Percentiles rank a stretch among this genome's conserved stretches.
Evolutionary conservation across 495 filamentous ascomycete genomes (phyloP).

Genomic region (Sabuloglossum arenarium): DNA sequence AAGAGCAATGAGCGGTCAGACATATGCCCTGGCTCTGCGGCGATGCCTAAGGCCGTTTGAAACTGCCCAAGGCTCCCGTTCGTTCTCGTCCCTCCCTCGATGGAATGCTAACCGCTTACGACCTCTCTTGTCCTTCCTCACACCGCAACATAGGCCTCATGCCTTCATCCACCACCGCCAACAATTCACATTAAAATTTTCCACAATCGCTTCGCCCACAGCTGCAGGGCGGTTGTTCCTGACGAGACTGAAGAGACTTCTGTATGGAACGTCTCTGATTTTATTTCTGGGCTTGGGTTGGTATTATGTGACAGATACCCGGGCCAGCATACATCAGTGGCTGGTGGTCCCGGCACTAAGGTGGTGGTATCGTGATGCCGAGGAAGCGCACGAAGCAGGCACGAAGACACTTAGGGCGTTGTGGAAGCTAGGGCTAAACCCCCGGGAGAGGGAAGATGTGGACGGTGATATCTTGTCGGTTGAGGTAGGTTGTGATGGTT

Average conservation of each 20-base stretch:
- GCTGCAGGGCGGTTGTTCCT: background rate
- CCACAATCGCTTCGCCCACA: background rate
- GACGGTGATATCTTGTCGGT: conserved; percentile 27
- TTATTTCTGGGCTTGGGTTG: background rate
- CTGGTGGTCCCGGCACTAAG: conserved; percentile 56
- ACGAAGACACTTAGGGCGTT: conserved; percentile 45
- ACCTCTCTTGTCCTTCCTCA: background rate
- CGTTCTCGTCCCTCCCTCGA: background rate
- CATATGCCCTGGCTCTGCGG: background rate
- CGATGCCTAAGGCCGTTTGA: background rate
- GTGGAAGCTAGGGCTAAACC: conserved; percentile 36
- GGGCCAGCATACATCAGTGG: conserved; percentile 67
- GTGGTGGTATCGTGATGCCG: conserved; percentile 55
- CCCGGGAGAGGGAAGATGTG: conserved; percentile 47
- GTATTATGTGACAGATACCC: conserved; percentile 72
- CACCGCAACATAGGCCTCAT: background rate
- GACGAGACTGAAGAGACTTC: background rate
- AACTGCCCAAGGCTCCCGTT: background rate
- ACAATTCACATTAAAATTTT: background rate
- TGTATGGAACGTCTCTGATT: background rate
- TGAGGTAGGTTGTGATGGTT: conserved; percentile 18
- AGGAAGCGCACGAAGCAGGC: conserved; percentile 72
- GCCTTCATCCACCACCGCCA: background rate
- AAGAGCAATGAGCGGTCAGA: background rate
- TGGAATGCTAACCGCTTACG: background rate